These are phyloP conservation scores for Myxozyma neglecta DNA, from an alignment of 805 yeast species.

Conservation along the genomic window DNA sequence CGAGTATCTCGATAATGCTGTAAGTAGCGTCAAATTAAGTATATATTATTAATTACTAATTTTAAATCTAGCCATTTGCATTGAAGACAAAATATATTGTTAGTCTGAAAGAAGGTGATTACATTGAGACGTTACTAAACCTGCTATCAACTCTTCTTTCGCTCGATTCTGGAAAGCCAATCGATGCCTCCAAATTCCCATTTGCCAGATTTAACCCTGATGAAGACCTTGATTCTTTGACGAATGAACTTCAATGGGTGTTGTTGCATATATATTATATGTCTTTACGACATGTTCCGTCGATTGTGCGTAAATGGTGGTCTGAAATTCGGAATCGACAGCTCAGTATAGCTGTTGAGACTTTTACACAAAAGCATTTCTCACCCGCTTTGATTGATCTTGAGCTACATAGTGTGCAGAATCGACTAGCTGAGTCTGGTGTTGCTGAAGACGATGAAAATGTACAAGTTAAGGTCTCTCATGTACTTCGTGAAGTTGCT, in stretches of 20 bases:
- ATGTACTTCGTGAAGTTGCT: constrained; percentile 63
- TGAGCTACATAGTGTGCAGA: constrained; percentile 55
- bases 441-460: constrained; percentile 39
- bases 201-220: constrained; percentile 35
- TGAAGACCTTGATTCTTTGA: constrained; percentile 30
- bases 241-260: constrained; percentile 44
- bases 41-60: background rate
- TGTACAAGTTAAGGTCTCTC: constrained; percentile 60
- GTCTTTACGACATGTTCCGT: constrained; percentile 54
- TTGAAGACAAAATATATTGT: constrained; percentile 61
- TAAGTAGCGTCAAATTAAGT: background rate
- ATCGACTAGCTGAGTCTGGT: constrained; percentile 41
- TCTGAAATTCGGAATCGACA: constrained; percentile 66
- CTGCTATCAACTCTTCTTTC: constrained; percentile 51
- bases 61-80: constrained; percentile 46
- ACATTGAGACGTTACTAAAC: constrained; percentile 53
- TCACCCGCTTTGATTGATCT: constrained; percentile 63
- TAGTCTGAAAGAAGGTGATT: constrained; percentile 53
- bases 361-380: constrained; percentile 58
- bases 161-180: constrained; percentile 38
- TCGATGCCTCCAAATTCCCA: constrained; percentile 29
- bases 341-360: constrained; percentile 59
- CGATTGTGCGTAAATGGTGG: constrained; percentile 67
- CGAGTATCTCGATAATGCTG: constrained; percentile 60
- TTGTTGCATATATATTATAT: constrained; percentile 54